Evolutionary conservation across 176 grass and related monocot genomes (phyloP), one percentile per base, ranked within the genome.

Genomic region (Avena atlantica): DNA sequence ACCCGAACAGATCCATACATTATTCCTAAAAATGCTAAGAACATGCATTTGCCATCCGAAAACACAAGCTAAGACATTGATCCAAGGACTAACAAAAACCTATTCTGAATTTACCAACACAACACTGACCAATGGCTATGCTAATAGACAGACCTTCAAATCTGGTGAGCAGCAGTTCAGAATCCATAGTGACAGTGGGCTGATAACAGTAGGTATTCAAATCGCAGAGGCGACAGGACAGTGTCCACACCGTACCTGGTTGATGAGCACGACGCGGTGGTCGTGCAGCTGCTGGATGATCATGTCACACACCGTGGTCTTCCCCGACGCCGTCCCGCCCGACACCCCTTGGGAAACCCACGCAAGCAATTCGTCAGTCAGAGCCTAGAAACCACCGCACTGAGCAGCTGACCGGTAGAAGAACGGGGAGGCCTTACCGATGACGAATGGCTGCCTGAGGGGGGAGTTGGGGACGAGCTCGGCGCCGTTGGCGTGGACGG

Each of bases 291-390:
- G 97, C 91, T 99, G 97, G 84, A 99, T 99, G 89, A 99, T 99
- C 97, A 94, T 99, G 88, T 99, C 97, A 82, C 97, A 99, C 40
- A 99, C 94, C 36, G 97, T 99, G 53, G 97, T 99, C 94, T 99
- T 99, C 81, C 97, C 97, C 9, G 94, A 99, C 48, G 94, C 97
- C 75, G 97, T 99, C 85, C 94, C 97, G 7, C 94, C 97, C 23
- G 83, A 99, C 47, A 99, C 92, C 76, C 94, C 97, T 99, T n/a
- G 52, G 78, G 8, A 84, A 66, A 51, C 2, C 24, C 59, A 48
- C 45, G 1, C 62, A 1, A 40, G 42, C 50, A 55, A 10, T 4
- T 7, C 7, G 12, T 20, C 68, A 4, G 20, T 19, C 2, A 49
- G 29, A 42, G 0, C 44, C 45, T 49, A 48, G 5, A 74, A 74